Evolutionary conservation across 2,329 filamentous ascomycete genomes (phyloP).

Genomic region (Fusarium sp.): DNA sequence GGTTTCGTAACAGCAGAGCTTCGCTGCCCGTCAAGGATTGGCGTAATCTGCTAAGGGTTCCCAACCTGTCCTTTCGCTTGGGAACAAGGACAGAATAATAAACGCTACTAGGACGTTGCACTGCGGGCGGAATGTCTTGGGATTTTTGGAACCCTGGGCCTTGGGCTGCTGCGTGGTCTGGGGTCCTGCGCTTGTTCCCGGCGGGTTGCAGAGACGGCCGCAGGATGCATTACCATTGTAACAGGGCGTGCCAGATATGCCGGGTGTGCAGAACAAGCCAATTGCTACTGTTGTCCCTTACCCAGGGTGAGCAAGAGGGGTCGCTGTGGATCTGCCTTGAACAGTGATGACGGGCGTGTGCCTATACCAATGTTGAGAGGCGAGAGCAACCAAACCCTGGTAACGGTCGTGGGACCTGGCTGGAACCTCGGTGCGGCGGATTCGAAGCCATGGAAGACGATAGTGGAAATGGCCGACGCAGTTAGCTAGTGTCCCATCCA

Average conservation of each 20-base stretch:
- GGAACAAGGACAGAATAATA: constrained; percentile 33
- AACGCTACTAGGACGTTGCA: constrained; percentile 34
- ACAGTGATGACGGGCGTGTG: constrained; percentile 14
- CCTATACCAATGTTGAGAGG: constrained; percentile 22
- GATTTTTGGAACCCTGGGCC: constrained; percentile 36
- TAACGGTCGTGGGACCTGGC: constrained; percentile 21
- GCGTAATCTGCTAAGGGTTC: constrained; percentile 26
- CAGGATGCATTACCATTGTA: constrained; percentile 52
- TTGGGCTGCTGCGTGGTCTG: constrained; percentile 45
- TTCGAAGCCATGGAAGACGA: constrained; percentile 29
- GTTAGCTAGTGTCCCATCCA: constrained; percentile 36
- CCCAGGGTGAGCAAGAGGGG: constrained; percentile 4
- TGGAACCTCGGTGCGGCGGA: constrained; percentile 34
- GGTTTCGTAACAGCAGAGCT: neutral
- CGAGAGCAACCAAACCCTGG: constrained; percentile 30
- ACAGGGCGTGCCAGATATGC: constrained; percentile 31
- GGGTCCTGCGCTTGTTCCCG: constrained; percentile 54
- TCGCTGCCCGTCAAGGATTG: constrained; percentile 21
- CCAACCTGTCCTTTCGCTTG: constrained; percentile 11
- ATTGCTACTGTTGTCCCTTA: neutral
- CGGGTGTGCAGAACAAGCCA: neutral
- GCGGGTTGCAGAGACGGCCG: constrained; percentile 56
- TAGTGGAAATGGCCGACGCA: constrained; percentile 40
- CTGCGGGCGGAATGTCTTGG: constrained; percentile 31
- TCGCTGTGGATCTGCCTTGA: neutral